These are phyloP conservation scores for Colletotrichum coccodes DNA, from an alignment of 2,329 filamentous ascomycete species.

Conservation along the genomic window DNA sequence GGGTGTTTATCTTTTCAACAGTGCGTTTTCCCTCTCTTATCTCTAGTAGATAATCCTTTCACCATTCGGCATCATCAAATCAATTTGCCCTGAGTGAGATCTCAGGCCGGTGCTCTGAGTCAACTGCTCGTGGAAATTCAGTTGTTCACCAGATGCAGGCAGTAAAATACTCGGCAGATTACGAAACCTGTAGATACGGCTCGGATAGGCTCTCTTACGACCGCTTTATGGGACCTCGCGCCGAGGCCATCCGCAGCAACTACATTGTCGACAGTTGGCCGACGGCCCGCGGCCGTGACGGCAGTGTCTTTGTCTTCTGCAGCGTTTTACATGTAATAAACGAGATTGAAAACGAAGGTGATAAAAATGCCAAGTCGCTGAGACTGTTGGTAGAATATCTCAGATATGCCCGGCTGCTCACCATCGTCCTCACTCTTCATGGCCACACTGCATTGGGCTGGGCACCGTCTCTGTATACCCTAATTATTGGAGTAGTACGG, in stretches of 20 bases:
- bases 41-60: slow-evolving; percentile 16
- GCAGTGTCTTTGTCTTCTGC: not conserved
- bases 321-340: not conserved
- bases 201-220: slow-evolving; percentile 1
- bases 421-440: slow-evolving; percentile 8
- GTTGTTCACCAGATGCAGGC: not conserved
- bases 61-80: slow-evolving; percentile 11
- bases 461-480: not conserved
- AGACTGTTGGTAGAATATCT: slow-evolving; percentile 5
- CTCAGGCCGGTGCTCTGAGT: not conserved
- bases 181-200: slow-evolving; percentile 10
- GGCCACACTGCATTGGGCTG: slow-evolving; percentile 4
- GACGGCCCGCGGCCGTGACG: not conserved
- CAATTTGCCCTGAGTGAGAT: slow-evolving; percentile 4
- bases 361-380: not conserved
- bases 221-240: slow-evolving; percentile 6
- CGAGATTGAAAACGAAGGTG: not conserved
- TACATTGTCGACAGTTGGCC: not conserved
- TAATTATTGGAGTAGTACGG: not conserved
- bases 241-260: slow-evolving; percentile 14
- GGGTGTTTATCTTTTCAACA: too few species aligned
- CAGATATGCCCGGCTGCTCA: not conserved
- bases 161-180: slow-evolving; percentile 2
- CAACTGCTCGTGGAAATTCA: not conserved
- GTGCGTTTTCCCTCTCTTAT: too few species aligned